Percentiles rank a stretch among this genome's conserved stretches.
These are phyloP conservation scores for Hypseocharis bilobata DNA, from an alignment of 441 rosid genomes.

Conservation along the genomic window DNA sequence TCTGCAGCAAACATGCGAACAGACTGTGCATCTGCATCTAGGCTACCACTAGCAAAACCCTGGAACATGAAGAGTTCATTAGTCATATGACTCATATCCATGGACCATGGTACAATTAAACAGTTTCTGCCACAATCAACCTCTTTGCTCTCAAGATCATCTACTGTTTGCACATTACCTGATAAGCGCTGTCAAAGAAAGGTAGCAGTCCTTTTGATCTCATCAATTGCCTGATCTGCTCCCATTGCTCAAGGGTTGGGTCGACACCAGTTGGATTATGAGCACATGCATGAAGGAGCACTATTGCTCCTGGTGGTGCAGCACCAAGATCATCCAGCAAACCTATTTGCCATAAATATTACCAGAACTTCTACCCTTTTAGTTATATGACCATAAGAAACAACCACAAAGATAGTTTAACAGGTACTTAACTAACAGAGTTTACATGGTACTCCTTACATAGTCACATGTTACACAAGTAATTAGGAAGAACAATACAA, in stretches of 20 bases:
- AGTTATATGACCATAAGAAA: not conserved
- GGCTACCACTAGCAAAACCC: constrained; percentile 29
- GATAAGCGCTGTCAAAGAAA: constrained; percentile 30
- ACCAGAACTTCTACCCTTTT: too few species aligned
- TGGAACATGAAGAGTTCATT: not conserved
- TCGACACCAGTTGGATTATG: constrained; percentile 30
- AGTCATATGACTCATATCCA: not conserved
- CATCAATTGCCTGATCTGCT: constrained; percentile 26
- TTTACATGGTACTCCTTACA: not conserved
- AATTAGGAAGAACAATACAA: not conserved
- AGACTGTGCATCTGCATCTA: constrained; percentile 27
- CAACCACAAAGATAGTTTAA: not conserved
- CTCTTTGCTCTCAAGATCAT: not conserved
- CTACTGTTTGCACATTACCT: constrained; percentile 15
- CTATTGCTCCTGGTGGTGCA: constrained; percentile 24
- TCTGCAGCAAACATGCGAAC: constrained; percentile 25
- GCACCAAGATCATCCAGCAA: constrained; percentile 24
- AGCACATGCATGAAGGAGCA: constrained; percentile 29
- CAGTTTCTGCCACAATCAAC: not conserved
- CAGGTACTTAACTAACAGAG: not conserved
- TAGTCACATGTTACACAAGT: not conserved
- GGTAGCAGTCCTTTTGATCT: constrained; percentile 21
- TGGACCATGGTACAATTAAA: not conserved
- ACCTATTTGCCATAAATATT: constrained; percentile 9
- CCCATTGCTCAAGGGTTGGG: constrained; percentile 28